phyloP scores from a whole-genome alignment of 257 asterid genomes.

The Solanum piurae region DNA sequence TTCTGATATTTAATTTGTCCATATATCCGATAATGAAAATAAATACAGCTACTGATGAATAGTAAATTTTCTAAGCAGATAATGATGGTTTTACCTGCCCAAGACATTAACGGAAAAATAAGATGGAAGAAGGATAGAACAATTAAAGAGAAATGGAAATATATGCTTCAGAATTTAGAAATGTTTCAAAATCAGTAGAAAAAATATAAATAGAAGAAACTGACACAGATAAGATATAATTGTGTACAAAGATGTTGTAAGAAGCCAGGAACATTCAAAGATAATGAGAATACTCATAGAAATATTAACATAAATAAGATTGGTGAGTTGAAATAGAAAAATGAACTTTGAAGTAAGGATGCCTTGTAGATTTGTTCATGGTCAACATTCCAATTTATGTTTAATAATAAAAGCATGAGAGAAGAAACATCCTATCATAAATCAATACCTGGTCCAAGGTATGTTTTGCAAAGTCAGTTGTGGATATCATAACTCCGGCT shows the following conservation, averaged over 20 bases:
- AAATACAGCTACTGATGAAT: neutral
- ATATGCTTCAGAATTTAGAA: neutral
- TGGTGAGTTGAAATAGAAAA: neutral
- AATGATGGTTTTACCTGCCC: neutral
- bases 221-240: neutral
- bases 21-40: neutral
- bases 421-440: neutral
- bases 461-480: conserved; percentile 78
- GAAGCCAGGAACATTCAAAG: neutral
- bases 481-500: conserved; percentile 92
- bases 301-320: neutral
- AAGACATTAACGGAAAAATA: neutral
- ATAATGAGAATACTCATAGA: neutral
- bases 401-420: neutral
- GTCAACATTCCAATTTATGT: neutral
- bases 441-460: conserved; percentile 66
- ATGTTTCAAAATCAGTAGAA: neutral
- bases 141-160: neutral
- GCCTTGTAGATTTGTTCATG: neutral
- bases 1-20: neutral
- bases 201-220: neutral
- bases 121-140: neutral
- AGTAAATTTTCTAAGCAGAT: neutral
- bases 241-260: neutral
- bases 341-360: neutral